These are phyloP conservation scores for Spiromastix sp. DNA, from an alignment of 2,329 filamentous ascomycete species.

Conservation along the genomic window DNA sequence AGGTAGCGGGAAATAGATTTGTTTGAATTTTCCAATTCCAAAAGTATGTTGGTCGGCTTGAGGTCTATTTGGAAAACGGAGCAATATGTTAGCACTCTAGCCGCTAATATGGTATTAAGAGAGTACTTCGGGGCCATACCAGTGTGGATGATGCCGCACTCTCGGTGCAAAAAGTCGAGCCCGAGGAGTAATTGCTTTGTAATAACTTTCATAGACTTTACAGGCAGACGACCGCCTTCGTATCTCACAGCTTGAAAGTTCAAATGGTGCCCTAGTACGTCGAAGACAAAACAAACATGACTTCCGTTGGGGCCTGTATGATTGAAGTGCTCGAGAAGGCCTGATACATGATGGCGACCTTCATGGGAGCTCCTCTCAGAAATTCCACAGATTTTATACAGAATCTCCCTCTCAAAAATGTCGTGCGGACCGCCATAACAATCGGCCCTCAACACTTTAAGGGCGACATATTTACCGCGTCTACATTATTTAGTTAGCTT, in stretches of 20 bases:
- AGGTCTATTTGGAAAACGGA: conserved; percentile 13
- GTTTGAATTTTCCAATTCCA: conserved; percentile 13
- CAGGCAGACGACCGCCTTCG: conserved; percentile 15
- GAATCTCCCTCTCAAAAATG: conserved; percentile 17
- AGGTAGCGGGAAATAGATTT: conserved; percentile 13
- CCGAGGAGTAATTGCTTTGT: conserved; percentile 16
- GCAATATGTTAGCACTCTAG: conserved; percentile 4
- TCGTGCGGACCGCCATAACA: conserved; percentile 16
- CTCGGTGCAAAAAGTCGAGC: conserved; percentile 19
- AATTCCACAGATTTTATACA: conserved; percentile 11
- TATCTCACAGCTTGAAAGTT: conserved; percentile 14
- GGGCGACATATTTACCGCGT: conserved; percentile 14
- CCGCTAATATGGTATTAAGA: not conserved
- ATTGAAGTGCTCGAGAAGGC: conserved; percentile 16
- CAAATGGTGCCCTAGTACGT: conserved; percentile 18
- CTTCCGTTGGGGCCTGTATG: conserved; percentile 19
- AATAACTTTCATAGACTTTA: conserved; percentile 14
- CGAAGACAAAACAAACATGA: conserved; percentile 20
- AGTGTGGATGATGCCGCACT: conserved; percentile 18
- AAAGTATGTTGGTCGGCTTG: conserved; percentile 18
- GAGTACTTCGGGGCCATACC: conserved; percentile 11
- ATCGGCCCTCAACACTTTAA: conserved; percentile 18
- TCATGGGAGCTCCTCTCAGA: conserved; percentile 12
- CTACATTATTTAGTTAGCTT: conserved; percentile 11
- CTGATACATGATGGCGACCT: conserved; percentile 13